Conservation (phyloP, 148 eudicot species). For the Rhododendron simsii region DNA sequence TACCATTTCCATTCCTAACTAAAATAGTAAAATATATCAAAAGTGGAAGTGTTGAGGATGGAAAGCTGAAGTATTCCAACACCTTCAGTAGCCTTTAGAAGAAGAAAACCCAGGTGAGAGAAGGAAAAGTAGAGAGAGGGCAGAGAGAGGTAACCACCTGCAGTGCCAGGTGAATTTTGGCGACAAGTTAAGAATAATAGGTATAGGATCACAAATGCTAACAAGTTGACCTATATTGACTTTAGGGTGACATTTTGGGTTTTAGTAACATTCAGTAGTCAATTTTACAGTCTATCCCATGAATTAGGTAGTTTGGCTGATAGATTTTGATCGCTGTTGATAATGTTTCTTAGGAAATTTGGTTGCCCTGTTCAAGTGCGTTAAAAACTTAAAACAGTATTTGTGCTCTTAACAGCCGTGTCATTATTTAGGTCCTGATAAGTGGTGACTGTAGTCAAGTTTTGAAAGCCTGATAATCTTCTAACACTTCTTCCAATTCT, state of each 20-base stretch:
- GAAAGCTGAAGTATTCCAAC: neutral
- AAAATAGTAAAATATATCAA: neutral
- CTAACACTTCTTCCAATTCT: neutral
- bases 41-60: neutral
- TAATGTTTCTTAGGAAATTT: neutral
- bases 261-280: neutral
- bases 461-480: neutral
- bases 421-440: neutral
- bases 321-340: neutral
- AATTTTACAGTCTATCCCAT: too few relatives aligned
- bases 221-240: neutral
- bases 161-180: neutral
- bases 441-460: neutral
- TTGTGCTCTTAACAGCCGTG: neutral
- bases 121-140: neutral
- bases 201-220: neutral
- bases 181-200: neutral
- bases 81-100: neutral
- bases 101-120: neutral
- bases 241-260: neutral
- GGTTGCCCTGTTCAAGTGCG: neutral
- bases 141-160: neutral
- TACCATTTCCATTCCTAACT: neutral
- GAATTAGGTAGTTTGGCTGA: neutral
- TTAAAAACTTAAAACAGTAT: neutral